These are phyloP conservation scores for Spathaspora gorwiae DNA, from an alignment of 805 yeast genomes.

Conservation along the genomic window DNA sequence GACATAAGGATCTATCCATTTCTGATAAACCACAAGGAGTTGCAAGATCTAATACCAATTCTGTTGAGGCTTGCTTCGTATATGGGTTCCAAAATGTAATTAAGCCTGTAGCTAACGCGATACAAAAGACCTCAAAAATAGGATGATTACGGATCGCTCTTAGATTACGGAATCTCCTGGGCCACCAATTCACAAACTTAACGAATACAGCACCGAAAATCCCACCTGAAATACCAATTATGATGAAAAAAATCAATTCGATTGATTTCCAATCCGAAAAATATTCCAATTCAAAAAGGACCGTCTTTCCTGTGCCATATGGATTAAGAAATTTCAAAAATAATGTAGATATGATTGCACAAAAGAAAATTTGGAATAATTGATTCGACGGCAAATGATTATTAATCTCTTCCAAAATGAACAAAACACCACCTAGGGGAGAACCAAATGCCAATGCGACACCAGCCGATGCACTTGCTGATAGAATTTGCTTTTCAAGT, in stretches of 20 bases:
- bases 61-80: constrained; percentile 46
- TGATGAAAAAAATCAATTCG: constrained; percentile 42
- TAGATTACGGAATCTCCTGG: constrained; percentile 29
- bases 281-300: constrained; percentile 48
- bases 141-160: constrained; percentile 35
- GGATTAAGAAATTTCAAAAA: constrained; percentile 52
- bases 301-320: constrained; percentile 57
- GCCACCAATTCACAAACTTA: constrained; percentile 45
- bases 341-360: constrained; percentile 51
- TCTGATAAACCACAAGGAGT: constrained; percentile 42
- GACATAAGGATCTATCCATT: constrained; percentile 26
- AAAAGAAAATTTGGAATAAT: constrained; percentile 49
- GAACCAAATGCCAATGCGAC: constrained; percentile 60
- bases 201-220: constrained; percentile 49
- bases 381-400: constrained; percentile 53
- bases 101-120: constrained; percentile 43
- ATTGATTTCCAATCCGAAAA: constrained; percentile 48
- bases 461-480: constrained; percentile 57
- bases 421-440: constrained; percentile 56
- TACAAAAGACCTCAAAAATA: constrained; percentile 39
- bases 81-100: constrained; percentile 46
- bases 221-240: constrained; percentile 52
- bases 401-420: constrained; percentile 53
- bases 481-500: constrained; percentile 47
- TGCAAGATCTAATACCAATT: constrained; percentile 46